Evolutionary conservation across 2,329 filamentous ascomycete genomes (phyloP), one percentile per base, ranked within the genome.

Genomic region (Colletotrichum sp.): DNA sequence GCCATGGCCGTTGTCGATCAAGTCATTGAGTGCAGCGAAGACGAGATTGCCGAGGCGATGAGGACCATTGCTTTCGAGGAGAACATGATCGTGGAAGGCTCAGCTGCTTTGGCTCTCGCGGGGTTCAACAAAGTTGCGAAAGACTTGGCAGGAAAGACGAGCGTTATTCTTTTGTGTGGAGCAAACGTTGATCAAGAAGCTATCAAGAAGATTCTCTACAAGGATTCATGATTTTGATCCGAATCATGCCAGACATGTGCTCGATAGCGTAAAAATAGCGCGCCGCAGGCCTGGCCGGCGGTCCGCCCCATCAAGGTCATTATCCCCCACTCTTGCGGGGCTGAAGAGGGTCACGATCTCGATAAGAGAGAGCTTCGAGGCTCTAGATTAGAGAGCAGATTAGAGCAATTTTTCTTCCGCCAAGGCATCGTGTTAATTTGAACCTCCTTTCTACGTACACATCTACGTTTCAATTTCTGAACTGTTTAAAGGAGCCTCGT

Each of bases 11-110:
- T 79, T n/a, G 72, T 79, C 1, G 75, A 79, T 6, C 55, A 76
- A 16, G 76, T 78, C 18, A 31, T 79, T 9, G 78, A 77, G 3
- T 79, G 78, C 31, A 27, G 66, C 31, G 77, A 79, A 31, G 74
- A 57, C 0, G 73, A 77, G 7, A 79, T 77, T 18, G 72, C 74
- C 4, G 68, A 38, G 5, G 69, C 73, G 1, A 51, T 78, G 43
- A 76, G 65, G 58, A 21, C 36, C 3, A 64, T 79, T 7, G 76
- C 73, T 7, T 66, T 78, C 27, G 75, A 76, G 8, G 76, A 79
- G 70, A 78, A 78, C 36, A 78, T 79, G 78, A 66, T 79, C 31
- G 76, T 78, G 2, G 78, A 79, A 33, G 77, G 78, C 2, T 75
- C 78, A 27, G 77, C 76, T 12, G 77, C 77, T 16, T 38, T 79